Evolutionary conservation across 1,139 yeast species (phyloP).

Genomic region (Blastobotrys buckinghamii): DNA sequence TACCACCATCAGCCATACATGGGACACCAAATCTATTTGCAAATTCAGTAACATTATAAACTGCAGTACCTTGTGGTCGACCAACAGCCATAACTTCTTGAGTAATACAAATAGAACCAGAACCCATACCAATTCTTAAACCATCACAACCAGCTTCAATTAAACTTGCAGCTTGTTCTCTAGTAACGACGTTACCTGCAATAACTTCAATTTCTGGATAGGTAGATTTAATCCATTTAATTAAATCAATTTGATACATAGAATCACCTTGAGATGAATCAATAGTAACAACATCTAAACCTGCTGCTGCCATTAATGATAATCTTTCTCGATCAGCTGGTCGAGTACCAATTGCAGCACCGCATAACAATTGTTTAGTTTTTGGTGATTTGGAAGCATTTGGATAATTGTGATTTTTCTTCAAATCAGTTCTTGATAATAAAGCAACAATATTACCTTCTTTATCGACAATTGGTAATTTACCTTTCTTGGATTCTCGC

Average conservation of each 20-base stretch:
- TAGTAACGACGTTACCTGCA: conserved; percentile 98
- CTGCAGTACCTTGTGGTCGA: conserved; percentile 99
- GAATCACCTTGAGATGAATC: conserved; percentile 99
- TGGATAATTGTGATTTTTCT: conserved; percentile 92
- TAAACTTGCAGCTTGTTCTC: conserved; percentile 97
- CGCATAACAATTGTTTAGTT: conserved; percentile 94
- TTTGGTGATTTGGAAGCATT: conserved; percentile 88
- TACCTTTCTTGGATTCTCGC: conserved; percentile 94
- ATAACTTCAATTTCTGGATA: conserved; percentile 79
- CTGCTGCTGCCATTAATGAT: conserved; percentile 82
- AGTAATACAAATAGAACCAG: conserved; percentile 97
- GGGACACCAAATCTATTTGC: conserved; percentile 90
- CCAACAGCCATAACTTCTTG: conserved; percentile 99
- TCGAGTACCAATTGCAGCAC: conserved; percentile 97
- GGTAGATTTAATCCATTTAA: conserved; percentile 79
- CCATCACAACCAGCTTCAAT: conserved; percentile 98
- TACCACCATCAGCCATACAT: conserved; percentile 99
- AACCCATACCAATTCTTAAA: conserved; percentile 99
- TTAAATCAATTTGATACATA: conserved; percentile 86
- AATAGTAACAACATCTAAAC: conserved; percentile 90
- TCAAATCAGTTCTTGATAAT: conserved; percentile 92
- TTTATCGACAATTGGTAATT: conserved; percentile 84
- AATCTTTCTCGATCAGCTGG: conserved; percentile 85
- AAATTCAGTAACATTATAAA: conserved; percentile 78
- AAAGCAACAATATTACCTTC: conserved; percentile 75